These are phyloP conservation scores for Abrus pulchellus DNA, from an alignment of 306 rosid genomes.

Conservation along the genomic window DNA sequence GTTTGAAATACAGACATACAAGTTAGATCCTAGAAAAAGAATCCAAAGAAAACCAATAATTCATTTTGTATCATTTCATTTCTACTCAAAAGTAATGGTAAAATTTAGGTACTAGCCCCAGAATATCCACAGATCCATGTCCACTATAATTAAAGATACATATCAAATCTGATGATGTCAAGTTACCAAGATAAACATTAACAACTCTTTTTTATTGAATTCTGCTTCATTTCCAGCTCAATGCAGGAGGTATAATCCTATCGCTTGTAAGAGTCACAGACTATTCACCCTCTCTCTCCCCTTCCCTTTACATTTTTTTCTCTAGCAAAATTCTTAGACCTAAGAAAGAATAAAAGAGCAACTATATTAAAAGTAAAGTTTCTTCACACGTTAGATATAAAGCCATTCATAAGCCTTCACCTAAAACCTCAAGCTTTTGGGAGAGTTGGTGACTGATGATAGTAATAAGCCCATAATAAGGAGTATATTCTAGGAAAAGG, in stretches of 20 bases:
- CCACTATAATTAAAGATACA: background rate
- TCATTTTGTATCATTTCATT: slow-evolving; percentile 34
- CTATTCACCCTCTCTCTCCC: slow-evolving; percentile 2
- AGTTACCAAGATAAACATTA: slow-evolving; percentile 18
- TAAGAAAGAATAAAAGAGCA: slow-evolving; percentile 9
- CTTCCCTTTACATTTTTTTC: background rate
- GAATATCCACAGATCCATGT: slow-evolving; percentile 7
- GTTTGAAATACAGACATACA: background rate
- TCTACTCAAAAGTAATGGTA: background rate
- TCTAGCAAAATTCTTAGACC: slow-evolving; percentile 1
- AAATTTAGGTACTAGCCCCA: slow-evolving; percentile 12
- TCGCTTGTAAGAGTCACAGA: slow-evolving; percentile 17
- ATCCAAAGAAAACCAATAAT: background rate
- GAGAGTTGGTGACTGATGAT: background rate
- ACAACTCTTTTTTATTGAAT: background rate
- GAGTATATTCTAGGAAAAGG: too few relatives aligned
- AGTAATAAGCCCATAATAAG: too few relatives aligned
- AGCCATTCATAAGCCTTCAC: background rate
- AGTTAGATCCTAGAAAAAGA: background rate
- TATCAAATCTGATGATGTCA: background rate
- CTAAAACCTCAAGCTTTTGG: background rate
- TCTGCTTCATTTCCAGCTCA: background rate
- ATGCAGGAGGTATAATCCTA: background rate
- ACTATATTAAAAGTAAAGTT: slow-evolving; percentile 2
- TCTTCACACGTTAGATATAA: background rate